Percentiles rank a stretch among this genome's conserved stretches.
Conservation (phyloP, 2,329 filamentous ascomycete genomes). For the Trichoderma semiorbis region DNA sequence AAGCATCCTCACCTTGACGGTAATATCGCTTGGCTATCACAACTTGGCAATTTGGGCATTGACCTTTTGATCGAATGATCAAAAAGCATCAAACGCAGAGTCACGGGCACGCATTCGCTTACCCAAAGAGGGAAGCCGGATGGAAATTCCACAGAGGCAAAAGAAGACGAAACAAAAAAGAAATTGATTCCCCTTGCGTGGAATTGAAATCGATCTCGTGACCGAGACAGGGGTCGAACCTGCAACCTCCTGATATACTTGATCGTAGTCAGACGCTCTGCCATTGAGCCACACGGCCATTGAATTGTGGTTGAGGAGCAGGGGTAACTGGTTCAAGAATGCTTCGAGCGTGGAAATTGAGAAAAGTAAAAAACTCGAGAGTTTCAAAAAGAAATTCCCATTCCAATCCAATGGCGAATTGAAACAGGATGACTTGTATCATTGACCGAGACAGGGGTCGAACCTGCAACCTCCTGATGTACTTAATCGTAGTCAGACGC, state of each 20-base stretch:
- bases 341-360: not conserved
- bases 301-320: not conserved
- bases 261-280: constrained; percentile 18
- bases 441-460: constrained; percentile 19
- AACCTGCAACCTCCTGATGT: constrained; percentile 19
- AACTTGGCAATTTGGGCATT: not conserved
- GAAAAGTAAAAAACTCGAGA: not conserved
- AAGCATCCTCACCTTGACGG: not conserved
- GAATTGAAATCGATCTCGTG: constrained; percentile 10
- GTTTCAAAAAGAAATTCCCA: constrained; percentile 20
- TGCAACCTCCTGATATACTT: constrained; percentile 18
- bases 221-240: constrained; percentile 19
- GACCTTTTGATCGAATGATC: not conserved
- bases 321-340: not conserved
- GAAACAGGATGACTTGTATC: not conserved
- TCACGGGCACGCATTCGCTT: not conserved
- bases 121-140: not conserved
- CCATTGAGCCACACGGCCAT: constrained; percentile 18
- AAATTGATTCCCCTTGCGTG: not conserved
- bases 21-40: constrained; percentile 3
- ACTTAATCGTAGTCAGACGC: constrained; percentile 19
- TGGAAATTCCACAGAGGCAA: not conserved
- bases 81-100: not conserved
- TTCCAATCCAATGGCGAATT: not conserved
- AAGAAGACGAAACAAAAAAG: constrained; percentile 7